These are phyloP conservation scores for Naganishia sp. DNA, from an alignment of 1,284 basidiomycete genomes.

Conservation along the genomic window DNA sequence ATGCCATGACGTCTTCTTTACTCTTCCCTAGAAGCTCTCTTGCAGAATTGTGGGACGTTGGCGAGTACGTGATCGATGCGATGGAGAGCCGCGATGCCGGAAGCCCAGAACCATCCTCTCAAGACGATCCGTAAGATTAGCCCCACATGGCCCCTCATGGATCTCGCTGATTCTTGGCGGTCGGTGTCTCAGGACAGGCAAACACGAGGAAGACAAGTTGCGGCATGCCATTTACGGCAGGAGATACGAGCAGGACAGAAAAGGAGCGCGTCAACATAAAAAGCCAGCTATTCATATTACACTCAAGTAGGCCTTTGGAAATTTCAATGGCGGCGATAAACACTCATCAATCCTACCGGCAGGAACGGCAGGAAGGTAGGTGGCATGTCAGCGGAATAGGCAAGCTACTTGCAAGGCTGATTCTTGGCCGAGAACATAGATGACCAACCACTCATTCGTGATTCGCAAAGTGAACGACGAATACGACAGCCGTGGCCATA, in stretches of 20 bases:
- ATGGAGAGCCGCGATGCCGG: constrained; percentile 25
- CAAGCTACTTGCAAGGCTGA: not conserved
- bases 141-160: too few species aligned
- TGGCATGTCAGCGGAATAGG: not conserved
- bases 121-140: constrained; percentile 9
- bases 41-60: constrained; percentile 28
- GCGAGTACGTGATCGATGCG: constrained; percentile 28
- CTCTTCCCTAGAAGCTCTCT: not conserved
- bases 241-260: constrained; percentile 2
- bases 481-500: constrained; percentile 29
- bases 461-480: constrained; percentile 24
- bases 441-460: constrained; percentile 29
- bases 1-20: not conserved
- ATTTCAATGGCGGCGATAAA: too few species aligned
- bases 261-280: constrained; percentile 12
- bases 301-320: constrained; percentile 6
- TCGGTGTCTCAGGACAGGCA: not conserved
- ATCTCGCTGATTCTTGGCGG: not conserved
- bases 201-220: constrained; percentile 26
- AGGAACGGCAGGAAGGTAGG: constrained; percentile 25
- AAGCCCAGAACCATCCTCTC: constrained; percentile 20
- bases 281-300: constrained; percentile 27
- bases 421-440: not conserved
- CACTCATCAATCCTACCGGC: not conserved
- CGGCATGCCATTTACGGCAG: constrained; percentile 22